phyloP scores from a whole-genome alignment of 23 red algal species.

The Gracilaria domingensis region DNA sequence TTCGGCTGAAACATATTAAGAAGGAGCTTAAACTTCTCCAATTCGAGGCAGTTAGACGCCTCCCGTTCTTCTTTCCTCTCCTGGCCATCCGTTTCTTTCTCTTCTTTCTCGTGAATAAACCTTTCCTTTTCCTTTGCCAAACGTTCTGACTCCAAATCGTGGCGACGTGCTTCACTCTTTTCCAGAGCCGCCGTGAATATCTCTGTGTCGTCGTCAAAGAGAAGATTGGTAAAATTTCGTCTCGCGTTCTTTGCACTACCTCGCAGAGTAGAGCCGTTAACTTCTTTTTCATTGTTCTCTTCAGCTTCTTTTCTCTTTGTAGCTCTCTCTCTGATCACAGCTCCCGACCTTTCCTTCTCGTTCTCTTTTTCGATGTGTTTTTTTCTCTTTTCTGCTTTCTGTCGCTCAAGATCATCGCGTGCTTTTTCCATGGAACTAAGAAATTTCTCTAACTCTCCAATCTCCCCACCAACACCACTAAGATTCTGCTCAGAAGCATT shows the following conservation, averaged over 20 bases:
- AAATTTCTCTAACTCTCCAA: background rate
- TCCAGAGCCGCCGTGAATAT: background rate
- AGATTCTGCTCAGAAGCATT: background rate
- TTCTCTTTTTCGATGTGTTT: background rate
- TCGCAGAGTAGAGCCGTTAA: background rate
- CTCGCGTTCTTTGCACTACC: background rate
- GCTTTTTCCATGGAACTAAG: background rate
- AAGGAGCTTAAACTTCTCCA: conserved; percentile 3
- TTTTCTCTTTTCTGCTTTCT: background rate
- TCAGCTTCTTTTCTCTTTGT: background rate
- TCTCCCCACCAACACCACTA: background rate
- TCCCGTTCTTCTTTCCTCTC: background rate
- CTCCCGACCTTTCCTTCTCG: background rate
- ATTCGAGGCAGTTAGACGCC: background rate
- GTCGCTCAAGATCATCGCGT: background rate
- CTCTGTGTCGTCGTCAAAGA: background rate
- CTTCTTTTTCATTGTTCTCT: no score
- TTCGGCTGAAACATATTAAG: background rate
- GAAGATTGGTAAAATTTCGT: background rate
- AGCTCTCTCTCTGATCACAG: background rate
- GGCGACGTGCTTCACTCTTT: background rate
- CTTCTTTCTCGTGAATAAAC: background rate
- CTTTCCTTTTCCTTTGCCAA: background rate
- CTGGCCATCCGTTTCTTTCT: background rate
- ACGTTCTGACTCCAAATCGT: background rate